Conservation (phyloP, 768 basidiomycete genomes). For the Tulasnella sp. region DNA sequence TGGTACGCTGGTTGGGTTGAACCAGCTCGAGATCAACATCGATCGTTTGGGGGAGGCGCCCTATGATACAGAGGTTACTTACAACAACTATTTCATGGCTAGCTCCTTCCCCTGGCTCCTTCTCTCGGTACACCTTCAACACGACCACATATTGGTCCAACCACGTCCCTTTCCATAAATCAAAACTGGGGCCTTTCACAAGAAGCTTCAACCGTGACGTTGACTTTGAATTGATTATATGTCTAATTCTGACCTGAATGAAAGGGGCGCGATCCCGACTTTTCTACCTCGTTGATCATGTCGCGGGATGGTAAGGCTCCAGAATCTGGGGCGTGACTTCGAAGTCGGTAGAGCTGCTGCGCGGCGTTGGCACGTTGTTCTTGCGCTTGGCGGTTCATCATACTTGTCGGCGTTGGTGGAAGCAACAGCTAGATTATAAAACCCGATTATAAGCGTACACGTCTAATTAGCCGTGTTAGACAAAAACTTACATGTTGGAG, state of each 20-base stretch:
- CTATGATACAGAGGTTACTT: too few species aligned
- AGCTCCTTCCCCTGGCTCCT: background rate
- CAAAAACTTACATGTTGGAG: too few species aligned
- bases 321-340: background rate
- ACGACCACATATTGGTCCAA: background rate
- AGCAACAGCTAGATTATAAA: too few species aligned
- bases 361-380: background rate
- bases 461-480: too few species aligned
- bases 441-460: too few species aligned
- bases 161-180: conserved; percentile 11
- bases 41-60: too few species aligned
- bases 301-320: background rate
- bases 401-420: too few species aligned
- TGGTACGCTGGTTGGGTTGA: background rate
- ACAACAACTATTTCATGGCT: background rate
- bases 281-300: background rate
- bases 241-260: conserved; percentile 1
- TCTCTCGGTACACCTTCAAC: conserved; percentile 4
- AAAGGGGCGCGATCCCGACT: background rate
- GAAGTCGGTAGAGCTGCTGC: background rate
- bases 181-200: background rate
- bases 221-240: background rate
- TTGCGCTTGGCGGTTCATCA: too few species aligned
- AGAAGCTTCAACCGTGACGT: background rate
- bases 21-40: too few species aligned